Evolutionary conservation across 2,329 filamentous ascomycete genomes (phyloP), one percentile per base, ranked within the genome.

Genomic region (Penicillium sp.): DNA sequence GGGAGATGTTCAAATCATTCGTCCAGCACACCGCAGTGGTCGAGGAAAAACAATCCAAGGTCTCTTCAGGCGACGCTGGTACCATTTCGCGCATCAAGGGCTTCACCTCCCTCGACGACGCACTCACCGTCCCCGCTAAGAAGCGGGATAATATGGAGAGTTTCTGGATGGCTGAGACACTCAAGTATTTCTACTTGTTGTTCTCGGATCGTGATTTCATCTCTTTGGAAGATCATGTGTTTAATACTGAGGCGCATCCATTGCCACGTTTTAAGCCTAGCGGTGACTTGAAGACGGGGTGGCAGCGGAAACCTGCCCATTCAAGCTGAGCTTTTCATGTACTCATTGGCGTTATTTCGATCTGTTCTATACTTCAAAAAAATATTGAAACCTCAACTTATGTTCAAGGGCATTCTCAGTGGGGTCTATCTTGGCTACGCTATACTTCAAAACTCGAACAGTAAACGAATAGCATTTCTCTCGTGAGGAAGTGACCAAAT

Each of bases 1-100:
- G 94, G 94, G 87, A 96, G 63, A 97, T 99, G 86, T 99, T 99
- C 76, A 86, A 90, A 69, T 85, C 87, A 0, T 99, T 99, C 69
- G 80, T 92, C 72, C 87, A 90, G 64, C 82, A 96, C 72, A 95
- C 90, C 0, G 84, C 88, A 6, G 87, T 96, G 2, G 79, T 83
- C 39, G 87, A 92, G 35, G 84, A 85, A 33, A 85, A 65, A 22
- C 27, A 52, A 2, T 51, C 58, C 36, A 44, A 58, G 28, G 28
- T 48, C 22, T 36, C 47, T 27, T 38, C 44, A n/a, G 45, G 39
- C 16, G 43, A 48, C 35, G 38, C 11, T 16, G 22, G 22, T 16
- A 52, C 42, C 27, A 43, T 30, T n/a, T 36, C n/a, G 30, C 65
- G 66, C 22, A 69, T 75, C 35, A 64, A 68, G 38, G 91, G 91